These are phyloP conservation scores for Solanum ossicruentum DNA, from an alignment of 257 asterid species.

Conservation along the genomic window DNA sequence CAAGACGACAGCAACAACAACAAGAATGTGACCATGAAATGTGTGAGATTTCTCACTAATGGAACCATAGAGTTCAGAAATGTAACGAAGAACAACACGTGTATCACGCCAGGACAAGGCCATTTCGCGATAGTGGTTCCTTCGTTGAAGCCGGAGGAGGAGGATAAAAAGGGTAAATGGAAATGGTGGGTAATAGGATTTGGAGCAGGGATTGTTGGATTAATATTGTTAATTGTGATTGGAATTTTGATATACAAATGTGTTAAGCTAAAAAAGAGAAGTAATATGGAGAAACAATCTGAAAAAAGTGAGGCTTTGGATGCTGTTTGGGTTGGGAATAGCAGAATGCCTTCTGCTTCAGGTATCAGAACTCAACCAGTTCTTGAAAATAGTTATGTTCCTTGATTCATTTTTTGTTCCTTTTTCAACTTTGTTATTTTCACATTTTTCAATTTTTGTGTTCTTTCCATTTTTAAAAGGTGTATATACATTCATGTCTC, in stretches of 20 bases:
- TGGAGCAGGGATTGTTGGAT: constrained; percentile 35
- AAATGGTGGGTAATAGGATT: constrained; percentile 60
- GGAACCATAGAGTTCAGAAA: constrained; percentile 42
- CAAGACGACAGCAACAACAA: neutral
- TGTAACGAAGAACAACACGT: constrained; percentile 15
- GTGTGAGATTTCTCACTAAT: constrained; percentile 38
- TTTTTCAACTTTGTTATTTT: neutral
- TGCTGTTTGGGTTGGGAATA: constrained; percentile 55
- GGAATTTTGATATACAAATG: constrained; percentile 14
- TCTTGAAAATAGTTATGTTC: constrained; percentile 51
- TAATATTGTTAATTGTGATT: constrained; percentile 11
- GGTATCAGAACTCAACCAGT: constrained; percentile 73
- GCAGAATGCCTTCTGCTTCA: constrained; percentile 75
- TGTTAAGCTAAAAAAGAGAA: constrained; percentile 13
- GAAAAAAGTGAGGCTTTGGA: constrained; percentile 55
- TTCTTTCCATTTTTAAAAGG: neutral
- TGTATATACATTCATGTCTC: constrained; percentile 1
- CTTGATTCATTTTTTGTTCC: constrained; percentile 13
- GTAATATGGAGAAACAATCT: constrained; percentile 48
- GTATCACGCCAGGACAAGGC: constrained; percentile 36
- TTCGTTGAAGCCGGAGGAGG: neutral
- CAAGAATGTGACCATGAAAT: constrained; percentile 8
- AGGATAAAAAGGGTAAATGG: neutral
- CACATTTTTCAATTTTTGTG: neutral
- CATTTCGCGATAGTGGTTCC: constrained; percentile 63